Percentiles rank a stretch among this genome's conserved stretches.
Conservation (phyloP, 2,329 filamentous ascomycete species). For the Dothidotthia symphoricarpi region DNA sequence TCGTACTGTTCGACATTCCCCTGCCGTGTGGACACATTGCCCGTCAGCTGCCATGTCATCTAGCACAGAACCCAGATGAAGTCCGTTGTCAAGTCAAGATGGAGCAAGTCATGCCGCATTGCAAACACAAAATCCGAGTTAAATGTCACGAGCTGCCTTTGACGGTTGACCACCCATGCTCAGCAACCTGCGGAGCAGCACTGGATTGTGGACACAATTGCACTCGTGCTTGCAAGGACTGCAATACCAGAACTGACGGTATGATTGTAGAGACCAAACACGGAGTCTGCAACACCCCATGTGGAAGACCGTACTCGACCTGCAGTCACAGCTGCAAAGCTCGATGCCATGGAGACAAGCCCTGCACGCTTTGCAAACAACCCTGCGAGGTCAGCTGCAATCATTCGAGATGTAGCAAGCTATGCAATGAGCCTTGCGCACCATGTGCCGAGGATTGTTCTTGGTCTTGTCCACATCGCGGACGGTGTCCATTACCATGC, state of each 20-base stretch:
- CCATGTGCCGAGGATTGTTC: conserved; percentile 37
- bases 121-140: conserved; percentile 54
- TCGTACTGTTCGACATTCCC: conserved; percentile 17
- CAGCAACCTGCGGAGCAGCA: conserved; percentile 45
- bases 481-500: conserved; percentile 38
- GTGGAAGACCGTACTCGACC: conserved; percentile 26
- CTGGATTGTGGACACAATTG: conserved; percentile 62
- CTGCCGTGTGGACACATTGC: conserved; percentile 33
- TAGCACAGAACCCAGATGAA: conserved; percentile 43
- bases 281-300: conserved; percentile 18
- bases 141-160: conserved; percentile 53
- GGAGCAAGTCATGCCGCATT: conserved; percentile 52
- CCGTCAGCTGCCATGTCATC: conserved; percentile 16
- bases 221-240: conserved; percentile 49
- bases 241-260: conserved; percentile 42
- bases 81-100: conserved; percentile 54
- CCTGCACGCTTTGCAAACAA: conserved; percentile 24
- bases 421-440: conserved; percentile 35
- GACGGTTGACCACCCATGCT: conserved; percentile 48
- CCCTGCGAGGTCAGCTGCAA: conserved; percentile 29
- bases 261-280: conserved; percentile 9
- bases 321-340: conserved; percentile 32
- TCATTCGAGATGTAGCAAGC: conserved; percentile 24
- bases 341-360: conserved; percentile 25
- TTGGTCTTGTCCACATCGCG: conserved; percentile 38